Conservation (phyloP, 2,329 filamentous ascomycete genomes). For the Alternaria longipes region DNA sequence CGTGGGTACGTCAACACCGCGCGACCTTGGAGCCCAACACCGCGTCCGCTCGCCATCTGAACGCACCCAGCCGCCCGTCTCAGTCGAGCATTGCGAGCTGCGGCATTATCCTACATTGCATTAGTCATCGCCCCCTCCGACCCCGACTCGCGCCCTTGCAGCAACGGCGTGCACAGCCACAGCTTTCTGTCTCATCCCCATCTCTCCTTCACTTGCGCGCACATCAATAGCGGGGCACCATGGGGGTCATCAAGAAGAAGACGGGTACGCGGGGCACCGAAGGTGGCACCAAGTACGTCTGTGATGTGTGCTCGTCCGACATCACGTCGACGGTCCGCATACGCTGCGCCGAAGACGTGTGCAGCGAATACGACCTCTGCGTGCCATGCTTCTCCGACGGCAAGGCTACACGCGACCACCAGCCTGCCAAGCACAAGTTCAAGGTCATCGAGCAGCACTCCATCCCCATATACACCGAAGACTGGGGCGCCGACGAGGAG, state of each 20-base stretch:
- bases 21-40: constrained; percentile 6
- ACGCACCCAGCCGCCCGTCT: constrained; percentile 5
- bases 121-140: constrained; percentile 8
- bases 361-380: constrained; percentile 95
- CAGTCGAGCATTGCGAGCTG: not conserved
- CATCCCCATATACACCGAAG: constrained; percentile 91
- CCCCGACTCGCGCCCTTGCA: constrained; percentile 19
- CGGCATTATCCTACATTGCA: not conserved
- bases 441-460: constrained; percentile 98
- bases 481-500: constrained; percentile 98
- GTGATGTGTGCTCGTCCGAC: constrained; percentile 95
- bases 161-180: constrained; percentile 37
- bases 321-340: constrained; percentile 98
- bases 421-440: constrained; percentile 85
- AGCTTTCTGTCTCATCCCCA: constrained; percentile 19
- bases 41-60: not conserved
- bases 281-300: constrained; percentile 84
- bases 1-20: constrained; percentile 8
- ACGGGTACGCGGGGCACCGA: constrained; percentile 85
- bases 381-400: constrained; percentile 92
- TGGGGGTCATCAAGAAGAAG: constrained; percentile 98
- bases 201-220: constrained; percentile 11
- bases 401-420: constrained; percentile 81
- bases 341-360: constrained; percentile 78
- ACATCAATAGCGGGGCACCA: constrained; percentile 53